Conservation (phyloP, 352 stramenopile genomes). For the Discostella stelligera region DNA sequence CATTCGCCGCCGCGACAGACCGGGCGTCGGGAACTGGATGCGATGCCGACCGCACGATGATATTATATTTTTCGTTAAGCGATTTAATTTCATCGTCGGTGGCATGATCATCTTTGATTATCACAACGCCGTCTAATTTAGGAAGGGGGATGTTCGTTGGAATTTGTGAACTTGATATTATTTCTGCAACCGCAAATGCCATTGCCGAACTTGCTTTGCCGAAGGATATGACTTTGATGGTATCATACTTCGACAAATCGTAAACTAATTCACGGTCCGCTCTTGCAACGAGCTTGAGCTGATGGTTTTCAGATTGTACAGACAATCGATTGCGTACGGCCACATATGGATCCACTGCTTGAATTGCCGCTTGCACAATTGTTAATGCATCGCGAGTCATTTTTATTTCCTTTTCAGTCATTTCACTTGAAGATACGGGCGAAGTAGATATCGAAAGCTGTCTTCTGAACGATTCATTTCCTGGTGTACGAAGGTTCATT, state of each 20-base stretch:
- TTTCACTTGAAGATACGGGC: conserved; percentile 7
- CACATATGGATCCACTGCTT: conserved; percentile 63
- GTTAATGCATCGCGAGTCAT: conserved; percentile 65
- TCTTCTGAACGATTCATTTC: neutral
- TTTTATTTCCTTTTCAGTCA: conserved; percentile 55
- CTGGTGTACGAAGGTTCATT: neutral
- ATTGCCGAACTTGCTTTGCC: conserved; percentile 78
- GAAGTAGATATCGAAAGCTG: neutral
- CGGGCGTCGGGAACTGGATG: conserved; percentile 79
- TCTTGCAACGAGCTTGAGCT: conserved; percentile 9
- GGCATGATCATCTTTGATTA: conserved; percentile 81
- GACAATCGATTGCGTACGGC: conserved; percentile 49
- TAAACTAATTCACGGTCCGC: conserved; percentile 29
- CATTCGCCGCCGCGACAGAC: conserved; percentile 50
- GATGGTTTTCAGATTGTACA: conserved; percentile 19
- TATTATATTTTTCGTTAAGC: conserved; percentile 46
- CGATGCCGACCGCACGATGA: conserved; percentile 58
- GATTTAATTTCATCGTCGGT: conserved; percentile 58
- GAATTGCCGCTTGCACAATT: conserved; percentile 69
- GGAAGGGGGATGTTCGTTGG: conserved; percentile 2
- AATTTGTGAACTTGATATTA: conserved; percentile 35
- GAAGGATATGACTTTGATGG: conserved; percentile 71
- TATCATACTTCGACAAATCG: conserved; percentile 64
- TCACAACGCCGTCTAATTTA: conserved; percentile 55
- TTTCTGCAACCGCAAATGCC: conserved; percentile 53